Evolutionary conservation across 345 rosid genomes (phyloP).

Genomic region (Raphanus raphanistrum): DNA sequence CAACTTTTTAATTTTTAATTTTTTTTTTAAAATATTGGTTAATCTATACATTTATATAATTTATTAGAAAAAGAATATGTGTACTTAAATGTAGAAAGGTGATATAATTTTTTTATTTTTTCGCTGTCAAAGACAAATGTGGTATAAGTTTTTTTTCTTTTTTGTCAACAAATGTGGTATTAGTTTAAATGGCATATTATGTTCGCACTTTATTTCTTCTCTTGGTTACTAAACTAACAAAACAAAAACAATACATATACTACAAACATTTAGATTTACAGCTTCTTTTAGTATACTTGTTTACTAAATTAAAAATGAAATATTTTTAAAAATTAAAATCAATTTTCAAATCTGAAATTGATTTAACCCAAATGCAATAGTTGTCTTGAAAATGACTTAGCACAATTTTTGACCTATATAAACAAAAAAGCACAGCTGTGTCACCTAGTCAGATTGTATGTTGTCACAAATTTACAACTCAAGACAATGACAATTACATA

Average conservation of each 20-base stretch:
- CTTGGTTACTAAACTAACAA: no score
- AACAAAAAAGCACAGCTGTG: conserved; percentile 31
- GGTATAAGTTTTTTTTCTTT: not conserved
- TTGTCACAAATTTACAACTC: conserved; percentile 19
- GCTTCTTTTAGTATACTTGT: not conserved
- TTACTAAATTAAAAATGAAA: not conserved
- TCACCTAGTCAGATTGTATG: conserved; percentile 27
- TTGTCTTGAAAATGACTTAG: conserved; percentile 37
- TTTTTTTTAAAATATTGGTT: not conserved
- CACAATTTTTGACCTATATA: conserved; percentile 30
- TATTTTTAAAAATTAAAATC: not conserved
- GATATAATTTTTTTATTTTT: no score
- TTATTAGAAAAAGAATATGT: not conserved
- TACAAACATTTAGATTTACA: not conserved
- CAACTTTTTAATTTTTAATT: no score
- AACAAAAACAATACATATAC: not conserved
- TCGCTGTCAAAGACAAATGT: no score
- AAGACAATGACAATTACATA: conserved; percentile 33
- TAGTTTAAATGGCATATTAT: not conserved
- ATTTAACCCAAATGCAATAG: conserved; percentile 11
- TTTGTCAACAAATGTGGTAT: not conserved
- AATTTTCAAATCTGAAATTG: not conserved
- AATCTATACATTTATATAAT: not conserved
- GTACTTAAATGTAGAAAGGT: no score
- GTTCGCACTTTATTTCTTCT: not conserved